Evolutionary conservation across 352 stramenopile genomes (phyloP), one percentile per base, ranked within the genome.

Genomic region (Phytophthora ramorum): DNA sequence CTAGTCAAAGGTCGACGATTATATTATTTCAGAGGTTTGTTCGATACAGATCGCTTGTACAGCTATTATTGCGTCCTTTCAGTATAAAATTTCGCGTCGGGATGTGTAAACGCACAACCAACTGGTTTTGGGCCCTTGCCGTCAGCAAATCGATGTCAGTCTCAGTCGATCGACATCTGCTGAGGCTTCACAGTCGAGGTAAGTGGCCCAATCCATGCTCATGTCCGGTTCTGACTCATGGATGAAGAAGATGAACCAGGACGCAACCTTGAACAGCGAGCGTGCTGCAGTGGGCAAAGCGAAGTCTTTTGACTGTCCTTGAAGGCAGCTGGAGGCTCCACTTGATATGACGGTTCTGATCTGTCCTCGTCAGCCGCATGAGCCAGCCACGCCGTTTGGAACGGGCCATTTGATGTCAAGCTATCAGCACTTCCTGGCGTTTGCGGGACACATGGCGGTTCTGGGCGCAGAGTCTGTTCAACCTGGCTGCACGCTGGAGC

Each of bases 381-480:
- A 58, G 30, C 53, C 54, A 40, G 52, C 8, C 17, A 2, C 34
- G 10, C 24, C 46, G 26, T 57, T 59, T 55, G 22, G 46, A 64
- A 48, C 38, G n/a, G 9, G 19, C 37, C 43, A 51, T 10, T 54
- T 55, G 43, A 41, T 43, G 26, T 12, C 41, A 58, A 49, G 4
- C 4, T 70, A 26, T 66, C 60, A 68, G 43, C 51, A 20, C 16
- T 58, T 58, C 35, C 45, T 41, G 44, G 28, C 24, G 34, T 50
- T 40, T 28, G 45, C 46, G 26, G 57, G 35, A 20, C 64, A 72
- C 58, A 46, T 72, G 64, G 58, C 19, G 16, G 61, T 72, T 72
- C 64, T 69, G 58, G 32, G 64, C 51, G 47, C 51, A 51, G 24
- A 61, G 54, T 43, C 51, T 55, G 40, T 56, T 64, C 50, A 59